Base-by-base conservation (phyloP, 208 protist genomes). In the Crithidia sp. region DNA sequence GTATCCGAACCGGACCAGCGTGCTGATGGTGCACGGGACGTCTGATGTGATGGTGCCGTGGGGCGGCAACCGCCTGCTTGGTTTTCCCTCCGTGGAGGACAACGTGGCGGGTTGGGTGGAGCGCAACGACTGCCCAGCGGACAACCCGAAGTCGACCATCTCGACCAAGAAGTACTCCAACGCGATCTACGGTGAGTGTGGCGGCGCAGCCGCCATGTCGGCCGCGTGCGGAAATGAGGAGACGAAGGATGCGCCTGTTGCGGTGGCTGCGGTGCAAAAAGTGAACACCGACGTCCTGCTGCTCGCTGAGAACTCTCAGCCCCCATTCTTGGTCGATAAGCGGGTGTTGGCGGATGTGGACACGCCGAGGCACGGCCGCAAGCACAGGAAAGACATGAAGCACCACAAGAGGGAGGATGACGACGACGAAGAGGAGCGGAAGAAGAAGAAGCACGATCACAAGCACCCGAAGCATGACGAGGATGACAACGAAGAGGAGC, bases 21-120 rank as follows among this genome's bases (percentile, higher is more conserved):
- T 95, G 70, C 80, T 95, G 66, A 86, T 92, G 84, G 71, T 95
- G 28, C 86, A 92, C 77, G 90, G 90, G 5, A 82, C 83, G 37
- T 66, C 65, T 3, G 90, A 95, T 71, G 10, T 44, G n/a, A 73
- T 84, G 74, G 88, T 95, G 19, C 88, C 90, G 14, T 84, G 89
- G 83, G 54, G 14, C 28, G 88, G 90, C 37, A 87, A 82, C 76
- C 17, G 7, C 2, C 40, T 85, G 0, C 67, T 95, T 5, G 86
- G 86, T 3, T 93, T 93, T 59, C 88, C 90, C 2, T 61, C 77
- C 4, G 19, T 90, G 4, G 5, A 36, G 13, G 43, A 65, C 2
- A 90, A 95, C 72, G 37, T 93, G 10, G 66, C n/a, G 0, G 68
- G 14, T 0, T 95, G 88, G 88, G 75, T 52, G 3, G 62, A 17